These are phyloP conservation scores for Candida peoriensis DNA, from an alignment of 805 yeast species.

Conservation along the genomic window DNA sequence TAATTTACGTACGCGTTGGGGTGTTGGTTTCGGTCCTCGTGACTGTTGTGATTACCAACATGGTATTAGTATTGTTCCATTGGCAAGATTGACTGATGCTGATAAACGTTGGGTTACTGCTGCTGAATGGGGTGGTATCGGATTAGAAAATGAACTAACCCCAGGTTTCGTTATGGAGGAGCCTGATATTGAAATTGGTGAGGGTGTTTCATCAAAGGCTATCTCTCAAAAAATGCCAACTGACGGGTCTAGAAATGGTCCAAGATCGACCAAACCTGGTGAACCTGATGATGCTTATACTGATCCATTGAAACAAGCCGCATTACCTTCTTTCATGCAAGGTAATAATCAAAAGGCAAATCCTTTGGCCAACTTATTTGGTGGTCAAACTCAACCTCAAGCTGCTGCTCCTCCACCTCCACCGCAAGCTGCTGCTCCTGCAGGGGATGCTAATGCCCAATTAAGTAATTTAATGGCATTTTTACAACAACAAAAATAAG, in stretches of 20 bases:
- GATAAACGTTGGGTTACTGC: constrained; percentile 83
- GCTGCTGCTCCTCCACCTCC: constrained; percentile 14
- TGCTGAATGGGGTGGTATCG: constrained; percentile 98
- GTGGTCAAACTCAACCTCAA: constrained; percentile 19
- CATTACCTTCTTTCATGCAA: constrained; percentile 27
- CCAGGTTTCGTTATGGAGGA: constrained; percentile 87
- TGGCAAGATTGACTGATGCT: constrained; percentile 87
- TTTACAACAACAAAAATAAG: constrained; percentile 34
- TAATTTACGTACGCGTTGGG: constrained; percentile 89
- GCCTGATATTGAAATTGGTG: constrained; percentile 96
- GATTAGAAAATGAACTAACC: constrained; percentile 66
- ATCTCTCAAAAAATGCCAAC: constrained; percentile 91
- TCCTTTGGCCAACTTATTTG: constrained; percentile 46
- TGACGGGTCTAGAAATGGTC: constrained; percentile 79
- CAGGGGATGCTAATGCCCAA: constrained; percentile 34
- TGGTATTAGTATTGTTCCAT: constrained; percentile 84
- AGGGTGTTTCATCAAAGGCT: constrained; percentile 89
- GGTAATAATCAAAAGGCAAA: constrained; percentile 35
- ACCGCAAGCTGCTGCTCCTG: constrained; percentile 8
- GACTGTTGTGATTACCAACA: constrained; percentile 95
- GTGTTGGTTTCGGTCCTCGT: constrained; percentile 98
- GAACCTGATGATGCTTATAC: constrained; percentile 34
- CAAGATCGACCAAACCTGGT: constrained; percentile 68
- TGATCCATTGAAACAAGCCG: constrained; percentile 23
- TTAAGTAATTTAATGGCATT: constrained; percentile 37